phyloP scores from a whole-genome alignment of 805 yeast species.

The Nakazawaea populi region DNA sequence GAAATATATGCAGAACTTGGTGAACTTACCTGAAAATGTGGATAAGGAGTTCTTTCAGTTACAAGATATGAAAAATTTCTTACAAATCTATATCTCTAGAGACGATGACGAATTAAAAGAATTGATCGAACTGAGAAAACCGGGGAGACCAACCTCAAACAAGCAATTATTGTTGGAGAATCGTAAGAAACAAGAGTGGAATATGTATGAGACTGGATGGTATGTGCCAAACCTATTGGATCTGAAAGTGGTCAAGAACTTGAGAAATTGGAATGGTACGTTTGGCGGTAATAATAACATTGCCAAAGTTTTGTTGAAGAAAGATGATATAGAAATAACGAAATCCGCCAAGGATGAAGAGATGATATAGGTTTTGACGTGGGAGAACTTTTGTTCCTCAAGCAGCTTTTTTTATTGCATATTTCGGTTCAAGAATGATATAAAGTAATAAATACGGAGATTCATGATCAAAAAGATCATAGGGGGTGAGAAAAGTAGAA shows the following conservation, averaged over 20 bases:
- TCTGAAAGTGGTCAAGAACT: conserved; percentile 45
- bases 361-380: background rate
- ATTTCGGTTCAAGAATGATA: too few relatives aligned
- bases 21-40: conserved; percentile 32
- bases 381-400: too few relatives aligned
- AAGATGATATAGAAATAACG: conserved; percentile 13
- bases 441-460: too few relatives aligned
- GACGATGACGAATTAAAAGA: conserved; percentile 71
- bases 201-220: conserved; percentile 63
- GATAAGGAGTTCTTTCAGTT: conserved; percentile 37
- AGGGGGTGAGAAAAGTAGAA: too few relatives aligned
- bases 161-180: conserved; percentile 65
- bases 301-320: conserved; percentile 36
- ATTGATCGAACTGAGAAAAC: conserved; percentile 58
- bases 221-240: conserved; percentile 69
- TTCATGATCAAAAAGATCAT: too few relatives aligned
- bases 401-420: too few relatives aligned
- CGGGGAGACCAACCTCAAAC: conserved; percentile 80
- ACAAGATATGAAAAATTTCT: conserved; percentile 55
- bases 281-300: conserved; percentile 69
- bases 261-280: conserved; percentile 78
- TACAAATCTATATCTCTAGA: conserved; percentile 58
- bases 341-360: background rate
- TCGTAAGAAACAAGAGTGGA: conserved; percentile 52
- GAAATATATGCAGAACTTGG: conserved; percentile 54